phyloP scores from a whole-genome alignment of 140 eudicot species.

The Stevia rebaudiana region DNA sequence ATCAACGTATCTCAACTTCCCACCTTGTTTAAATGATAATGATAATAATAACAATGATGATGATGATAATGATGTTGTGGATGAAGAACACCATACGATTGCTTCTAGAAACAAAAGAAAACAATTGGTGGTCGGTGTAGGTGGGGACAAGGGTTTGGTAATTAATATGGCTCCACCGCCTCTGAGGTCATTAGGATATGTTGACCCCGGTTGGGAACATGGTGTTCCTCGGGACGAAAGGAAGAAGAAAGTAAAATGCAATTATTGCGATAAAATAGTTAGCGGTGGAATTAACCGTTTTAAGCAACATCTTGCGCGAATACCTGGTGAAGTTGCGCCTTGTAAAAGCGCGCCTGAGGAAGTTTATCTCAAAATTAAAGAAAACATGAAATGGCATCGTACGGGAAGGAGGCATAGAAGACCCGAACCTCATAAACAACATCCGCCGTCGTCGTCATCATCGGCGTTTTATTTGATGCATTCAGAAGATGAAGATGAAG shows the following conservation, averaged over 20 bases:
- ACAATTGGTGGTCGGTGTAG: slow-evolving; percentile 37
- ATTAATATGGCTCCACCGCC: slow-evolving; percentile 58
- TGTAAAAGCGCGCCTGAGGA: slow-evolving; percentile 96
- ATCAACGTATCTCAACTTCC: slow-evolving; percentile 54
- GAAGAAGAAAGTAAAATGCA: slow-evolving; percentile 94
- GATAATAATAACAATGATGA: too few species aligned
- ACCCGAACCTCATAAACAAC: slow-evolving; percentile 51
- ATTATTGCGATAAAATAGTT: slow-evolving; percentile 88
- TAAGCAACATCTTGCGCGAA: slow-evolving; percentile 91
- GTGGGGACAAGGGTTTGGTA: slow-evolving; percentile 58
- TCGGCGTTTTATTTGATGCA: slow-evolving; percentile 45
- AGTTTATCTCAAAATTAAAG: slow-evolving; percentile 78
- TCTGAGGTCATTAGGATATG: slow-evolving; percentile 85
- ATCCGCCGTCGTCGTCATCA: neutral
- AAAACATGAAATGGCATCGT: slow-evolving; percentile 99
- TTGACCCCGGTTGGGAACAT: slow-evolving; percentile 98
- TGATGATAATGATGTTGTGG: slow-evolving; percentile 26
- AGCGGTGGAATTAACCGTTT: slow-evolving; percentile 96
- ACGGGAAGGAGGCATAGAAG: slow-evolving; percentile 86
- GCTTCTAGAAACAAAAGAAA: slow-evolving; percentile 57
- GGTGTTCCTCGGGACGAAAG: slow-evolving; percentile 92
- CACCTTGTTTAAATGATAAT: slow-evolving; percentile 25
- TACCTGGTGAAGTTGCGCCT: slow-evolving; percentile 98
- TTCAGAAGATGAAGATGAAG: slow-evolving; percentile 75
- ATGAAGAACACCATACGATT: slow-evolving; percentile 51